phyloP scores from a whole-genome alignment of 257 asterid genomes.

The Gynochthodes officinalis region DNA sequence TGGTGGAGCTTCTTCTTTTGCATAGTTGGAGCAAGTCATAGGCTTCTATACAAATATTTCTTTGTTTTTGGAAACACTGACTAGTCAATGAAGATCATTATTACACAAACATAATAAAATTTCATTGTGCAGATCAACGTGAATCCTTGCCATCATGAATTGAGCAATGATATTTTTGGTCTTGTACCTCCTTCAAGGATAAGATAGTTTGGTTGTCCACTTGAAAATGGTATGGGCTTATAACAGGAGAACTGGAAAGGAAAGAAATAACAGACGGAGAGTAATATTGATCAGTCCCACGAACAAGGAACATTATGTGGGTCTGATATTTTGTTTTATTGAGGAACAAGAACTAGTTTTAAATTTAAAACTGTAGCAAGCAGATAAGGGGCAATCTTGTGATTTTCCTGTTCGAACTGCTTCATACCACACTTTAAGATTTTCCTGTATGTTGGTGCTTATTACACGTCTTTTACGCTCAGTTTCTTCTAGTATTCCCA shows the following conservation, averaged over 20 bases:
- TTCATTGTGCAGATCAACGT: not conserved
- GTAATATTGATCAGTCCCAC: not conserved
- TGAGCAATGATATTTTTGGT: not conserved
- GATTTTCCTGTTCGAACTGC: too few relatives aligned
- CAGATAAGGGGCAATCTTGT: too few relatives aligned
- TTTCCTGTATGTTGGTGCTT: not conserved
- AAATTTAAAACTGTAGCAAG: too few relatives aligned
- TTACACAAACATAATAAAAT: too few relatives aligned
- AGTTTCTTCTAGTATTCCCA: too few relatives aligned
- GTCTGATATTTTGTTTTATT: too few relatives aligned
- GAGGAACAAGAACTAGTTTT: too few relatives aligned
- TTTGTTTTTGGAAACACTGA: too few relatives aligned
- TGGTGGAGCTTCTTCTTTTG: not conserved
- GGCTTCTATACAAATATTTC: too few relatives aligned
- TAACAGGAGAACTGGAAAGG: too few relatives aligned
- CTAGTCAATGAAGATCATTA: not conserved
- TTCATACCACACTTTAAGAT: too few relatives aligned
- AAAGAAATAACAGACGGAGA: not conserved
- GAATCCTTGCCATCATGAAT: not conserved
- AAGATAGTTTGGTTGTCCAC: not conserved
- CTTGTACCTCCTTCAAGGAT: not conserved
- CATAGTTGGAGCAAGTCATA: not conserved
- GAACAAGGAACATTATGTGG: too few relatives aligned
- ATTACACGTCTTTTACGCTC: not conserved
- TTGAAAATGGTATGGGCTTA: not conserved